These are phyloP conservation scores for Myrica gale DNA, from an alignment of 306 rosid genomes.

Conservation along the genomic window DNA sequence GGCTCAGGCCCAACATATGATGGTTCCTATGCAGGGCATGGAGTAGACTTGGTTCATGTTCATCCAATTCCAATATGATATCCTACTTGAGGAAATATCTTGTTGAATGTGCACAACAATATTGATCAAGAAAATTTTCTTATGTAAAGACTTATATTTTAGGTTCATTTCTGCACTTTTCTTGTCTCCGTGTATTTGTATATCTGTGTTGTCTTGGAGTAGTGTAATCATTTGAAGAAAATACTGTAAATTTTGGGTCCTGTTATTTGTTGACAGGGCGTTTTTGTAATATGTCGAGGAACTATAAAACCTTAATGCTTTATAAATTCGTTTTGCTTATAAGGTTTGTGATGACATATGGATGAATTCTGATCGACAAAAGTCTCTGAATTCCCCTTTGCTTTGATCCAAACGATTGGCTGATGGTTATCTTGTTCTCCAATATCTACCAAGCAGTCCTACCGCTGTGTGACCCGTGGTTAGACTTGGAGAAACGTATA, in stretches of 20 bases:
- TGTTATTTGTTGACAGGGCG: conserved; percentile 22
- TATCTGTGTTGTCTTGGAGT: conserved; percentile 33
- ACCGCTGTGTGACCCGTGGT: neutral
- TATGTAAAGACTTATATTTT: conserved; percentile 38
- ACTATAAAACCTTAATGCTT: conserved; percentile 19
- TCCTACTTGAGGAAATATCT: conserved; percentile 30
- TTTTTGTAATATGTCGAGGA: conserved; percentile 27
- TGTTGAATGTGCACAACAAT: conserved; percentile 27
- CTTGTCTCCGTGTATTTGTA: conserved; percentile 38
- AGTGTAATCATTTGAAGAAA: conserved; percentile 31
- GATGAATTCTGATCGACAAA: neutral
- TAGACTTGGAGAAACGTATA: neutral
- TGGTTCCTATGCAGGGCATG: conserved; percentile 85
- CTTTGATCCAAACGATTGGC: neutral
- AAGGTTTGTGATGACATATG: conserved; percentile 1
- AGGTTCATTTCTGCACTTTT: conserved; percentile 26
- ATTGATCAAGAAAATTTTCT: conserved; percentile 30
- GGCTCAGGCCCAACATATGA: conserved; percentile 73
- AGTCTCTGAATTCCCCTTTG: neutral
- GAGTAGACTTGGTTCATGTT: conserved; percentile 42
- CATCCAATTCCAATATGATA: conserved; percentile 23
- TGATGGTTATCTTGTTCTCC: neutral
- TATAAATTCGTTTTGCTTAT: neutral
- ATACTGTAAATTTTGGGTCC: conserved; percentile 33
- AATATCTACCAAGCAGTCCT: neutral